Conservation (phyloP, 352 stramenopile species). For the Nothophytophthora sp. region DNA sequence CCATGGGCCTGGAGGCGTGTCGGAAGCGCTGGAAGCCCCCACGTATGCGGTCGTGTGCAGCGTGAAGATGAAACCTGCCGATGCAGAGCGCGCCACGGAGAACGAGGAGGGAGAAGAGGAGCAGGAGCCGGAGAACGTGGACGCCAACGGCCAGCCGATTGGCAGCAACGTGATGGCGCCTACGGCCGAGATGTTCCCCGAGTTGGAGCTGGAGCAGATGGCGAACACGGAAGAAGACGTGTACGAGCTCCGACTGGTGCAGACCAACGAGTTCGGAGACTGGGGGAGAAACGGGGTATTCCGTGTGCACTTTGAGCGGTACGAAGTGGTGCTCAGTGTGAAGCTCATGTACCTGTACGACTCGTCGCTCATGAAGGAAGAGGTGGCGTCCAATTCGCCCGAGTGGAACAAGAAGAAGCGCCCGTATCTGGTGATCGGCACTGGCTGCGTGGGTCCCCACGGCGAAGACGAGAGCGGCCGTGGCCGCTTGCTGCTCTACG, state of each 20-base stretch:
- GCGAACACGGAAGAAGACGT: conserved; percentile 76
- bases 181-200: conserved; percentile 78
- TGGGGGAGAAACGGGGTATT: conserved; percentile 75
- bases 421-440: conserved; percentile 82
- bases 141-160: conserved; percentile 43
- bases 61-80: conserved; percentile 43
- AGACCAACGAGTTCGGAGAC: conserved; percentile 82
- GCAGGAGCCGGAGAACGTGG: conserved; percentile 36
- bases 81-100: conserved; percentile 64
- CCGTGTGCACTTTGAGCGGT: conserved; percentile 82
- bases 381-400: conserved; percentile 58
- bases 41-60: conserved; percentile 86
- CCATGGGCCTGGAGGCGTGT: conserved; percentile 73
- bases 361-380: conserved; percentile 75
- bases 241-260: conserved; percentile 80
- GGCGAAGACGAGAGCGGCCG: conserved; percentile 88
- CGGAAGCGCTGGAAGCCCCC: conserved; percentile 72
- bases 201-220: conserved; percentile 66
- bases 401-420: conserved; percentile 84
- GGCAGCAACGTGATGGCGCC: conserved; percentile 78
- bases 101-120: conserved; percentile 64
- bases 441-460: conserved; percentile 79
- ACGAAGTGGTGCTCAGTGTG: conserved; percentile 81
- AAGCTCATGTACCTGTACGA: conserved; percentile 89
- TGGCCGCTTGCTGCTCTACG: conserved; percentile 82